Evolutionary conservation across 2,329 filamentous ascomycete genomes (phyloP).

Genomic region (Pyrenochaeta sp.): DNA sequence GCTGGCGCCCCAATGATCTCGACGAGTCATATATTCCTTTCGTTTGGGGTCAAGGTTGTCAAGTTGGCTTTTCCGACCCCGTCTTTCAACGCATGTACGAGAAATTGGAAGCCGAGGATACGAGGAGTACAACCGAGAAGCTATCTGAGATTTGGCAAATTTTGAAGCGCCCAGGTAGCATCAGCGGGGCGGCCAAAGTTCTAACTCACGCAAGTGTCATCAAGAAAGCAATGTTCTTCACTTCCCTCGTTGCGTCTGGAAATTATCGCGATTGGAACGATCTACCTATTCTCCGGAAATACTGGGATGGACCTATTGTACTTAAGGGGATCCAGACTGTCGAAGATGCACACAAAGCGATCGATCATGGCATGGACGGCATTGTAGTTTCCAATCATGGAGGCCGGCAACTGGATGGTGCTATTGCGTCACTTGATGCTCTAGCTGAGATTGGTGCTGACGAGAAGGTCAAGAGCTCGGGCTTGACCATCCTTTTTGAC

Average conservation of each 20-base stretch:
- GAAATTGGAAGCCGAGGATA: conserved; percentile 43
- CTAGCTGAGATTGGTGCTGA: conserved; percentile 47
- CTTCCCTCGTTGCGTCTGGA: conserved; percentile 44
- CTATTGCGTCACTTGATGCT: conserved; percentile 44
- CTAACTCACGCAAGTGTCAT: conserved; percentile 44
- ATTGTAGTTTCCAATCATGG: conserved; percentile 52
- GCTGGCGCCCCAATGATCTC: conserved; percentile 74
- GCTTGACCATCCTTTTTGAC: conserved; percentile 47
- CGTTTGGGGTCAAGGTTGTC: conserved; percentile 53
- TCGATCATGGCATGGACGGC: conserved; percentile 47
- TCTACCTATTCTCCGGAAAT: conserved; percentile 38
- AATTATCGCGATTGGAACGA: conserved; percentile 47
- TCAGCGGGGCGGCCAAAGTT: conserved; percentile 43
- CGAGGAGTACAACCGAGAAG: conserved; percentile 40
- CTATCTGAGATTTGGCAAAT: conserved; percentile 48
- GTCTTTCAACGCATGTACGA: conserved; percentile 47
- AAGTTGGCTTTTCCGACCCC: conserved; percentile 48
- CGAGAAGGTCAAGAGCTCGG: conserved; percentile 39
- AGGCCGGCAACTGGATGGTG: conserved; percentile 48
- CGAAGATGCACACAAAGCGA: conserved; percentile 46
- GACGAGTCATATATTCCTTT: conserved; percentile 71
- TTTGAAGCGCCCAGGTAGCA: conserved; percentile 46
- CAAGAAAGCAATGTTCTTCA: conserved; percentile 49
- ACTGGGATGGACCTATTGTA: conserved; percentile 51
- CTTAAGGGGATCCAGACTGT: conserved; percentile 51